phyloP scores from a whole-genome alignment of 306 rosid species.

The Inga oerstediana region DNA sequence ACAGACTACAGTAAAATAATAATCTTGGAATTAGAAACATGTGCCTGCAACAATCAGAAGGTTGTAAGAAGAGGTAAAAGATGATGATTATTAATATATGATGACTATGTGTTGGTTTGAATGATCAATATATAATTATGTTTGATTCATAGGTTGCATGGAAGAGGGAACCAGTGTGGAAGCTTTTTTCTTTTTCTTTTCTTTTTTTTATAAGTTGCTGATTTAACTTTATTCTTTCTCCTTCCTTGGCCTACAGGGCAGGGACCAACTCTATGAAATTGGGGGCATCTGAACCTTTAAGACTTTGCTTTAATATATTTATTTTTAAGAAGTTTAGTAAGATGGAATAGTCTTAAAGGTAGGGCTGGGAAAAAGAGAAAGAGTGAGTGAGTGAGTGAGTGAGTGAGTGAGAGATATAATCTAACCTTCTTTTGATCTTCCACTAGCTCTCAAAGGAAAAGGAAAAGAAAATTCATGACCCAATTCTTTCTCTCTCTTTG shows the following conservation, averaged over 20 bases:
- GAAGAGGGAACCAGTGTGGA: constrained; percentile 57
- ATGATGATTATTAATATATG: constrained; percentile 82
- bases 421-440: constrained; percentile 20
- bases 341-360: constrained; percentile 62
- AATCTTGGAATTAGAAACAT: constrained; percentile 36
- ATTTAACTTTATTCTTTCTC: constrained; percentile 61
- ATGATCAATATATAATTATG: constrained; percentile 64
- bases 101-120: constrained; percentile 64
- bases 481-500: not conserved
- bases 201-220: constrained; percentile 38
- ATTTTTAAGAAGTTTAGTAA: not conserved
- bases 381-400: constrained; percentile 5
- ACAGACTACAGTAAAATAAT: not conserved
- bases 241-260: constrained; percentile 61
- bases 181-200: constrained; percentile 44
- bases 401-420: not conserved
- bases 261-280: constrained; percentile 47
- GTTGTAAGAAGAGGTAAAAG: constrained; percentile 53
- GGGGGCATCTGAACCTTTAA: constrained; percentile 12
- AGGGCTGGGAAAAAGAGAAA: constrained; percentile 62
- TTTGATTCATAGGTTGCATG: constrained; percentile 60
- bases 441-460: constrained; percentile 45
- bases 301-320: not conserved
- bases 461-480: constrained; percentile 30
- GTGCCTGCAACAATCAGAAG: constrained; percentile 61